Conservation (phyloP, 2,329 filamentous ascomycete species). For the Colletotrichum lupini region DNA sequence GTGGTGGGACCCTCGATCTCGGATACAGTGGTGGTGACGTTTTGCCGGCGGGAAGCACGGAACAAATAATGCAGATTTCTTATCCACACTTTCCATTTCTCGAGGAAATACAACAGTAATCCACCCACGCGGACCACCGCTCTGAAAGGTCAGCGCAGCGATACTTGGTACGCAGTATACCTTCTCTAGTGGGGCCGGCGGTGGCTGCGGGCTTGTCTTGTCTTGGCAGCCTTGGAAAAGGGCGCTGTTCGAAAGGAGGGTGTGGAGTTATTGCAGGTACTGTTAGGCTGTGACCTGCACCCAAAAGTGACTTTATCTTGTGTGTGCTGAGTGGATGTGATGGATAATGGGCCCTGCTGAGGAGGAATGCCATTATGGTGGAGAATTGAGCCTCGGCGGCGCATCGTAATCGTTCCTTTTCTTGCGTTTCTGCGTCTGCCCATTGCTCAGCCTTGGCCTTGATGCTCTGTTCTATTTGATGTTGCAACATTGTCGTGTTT, state of each 20-base stretch:
- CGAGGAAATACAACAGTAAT: not conserved
- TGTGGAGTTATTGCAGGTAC: not conserved
- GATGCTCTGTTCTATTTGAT: not conserved
- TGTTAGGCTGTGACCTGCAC: not conserved
- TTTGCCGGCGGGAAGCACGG: slow-evolving; percentile 22
- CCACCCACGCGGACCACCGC: not conserved
- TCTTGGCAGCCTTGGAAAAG: not conserved
- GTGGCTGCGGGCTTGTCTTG: slow-evolving; percentile 20
- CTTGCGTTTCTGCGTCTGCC: not conserved
- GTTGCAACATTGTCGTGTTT: not conserved
- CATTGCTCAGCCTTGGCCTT: not conserved
- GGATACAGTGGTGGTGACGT: slow-evolving; percentile 34
- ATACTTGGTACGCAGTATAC: not conserved
- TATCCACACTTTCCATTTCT: not conserved
- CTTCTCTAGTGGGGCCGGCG: slow-evolving; percentile 23
- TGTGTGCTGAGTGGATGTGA: not conserved
- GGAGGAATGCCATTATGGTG: not conserved
- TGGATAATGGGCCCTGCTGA: not conserved
- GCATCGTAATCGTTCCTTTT: slow-evolving; percentile 20
- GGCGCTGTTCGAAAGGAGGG: not conserved
- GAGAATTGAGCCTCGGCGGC: slow-evolving; percentile 4
- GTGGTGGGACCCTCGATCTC: slow-evolving; percentile 9
- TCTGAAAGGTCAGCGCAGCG: not conserved
- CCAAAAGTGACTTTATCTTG: not conserved
- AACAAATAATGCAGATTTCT: slow-evolving; percentile 4